phyloP scores from a whole-genome alignment of 164 flowering plant species.

The Berberis thunbergii region DNA sequence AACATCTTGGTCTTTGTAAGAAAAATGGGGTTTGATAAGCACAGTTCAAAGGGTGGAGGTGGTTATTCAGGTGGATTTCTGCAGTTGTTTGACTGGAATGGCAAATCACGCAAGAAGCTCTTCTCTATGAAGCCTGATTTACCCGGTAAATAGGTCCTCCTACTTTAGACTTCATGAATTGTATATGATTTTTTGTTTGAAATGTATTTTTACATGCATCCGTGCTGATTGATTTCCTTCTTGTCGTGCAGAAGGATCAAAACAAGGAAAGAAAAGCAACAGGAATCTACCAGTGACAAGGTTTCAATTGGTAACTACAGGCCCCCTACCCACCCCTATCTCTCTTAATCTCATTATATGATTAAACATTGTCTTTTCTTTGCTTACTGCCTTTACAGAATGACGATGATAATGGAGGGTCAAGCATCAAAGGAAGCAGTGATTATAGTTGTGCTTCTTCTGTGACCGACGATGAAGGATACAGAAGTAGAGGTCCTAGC shows the following conservation, averaged over 20 bases:
- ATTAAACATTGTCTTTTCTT: not conserved
- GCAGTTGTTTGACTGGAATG: conserved; percentile 91
- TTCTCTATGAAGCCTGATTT: conserved; percentile 57
- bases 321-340: not conserved
- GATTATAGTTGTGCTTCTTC: conserved; percentile 88
- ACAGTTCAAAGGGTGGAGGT: conserved; percentile 39
- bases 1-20: not conserved
- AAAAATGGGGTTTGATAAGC: conserved; percentile 55
- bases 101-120: conserved; percentile 78
- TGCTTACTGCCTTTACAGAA: conserved; percentile 26
- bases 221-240: too few species aligned
- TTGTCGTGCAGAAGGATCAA: conserved; percentile 38
- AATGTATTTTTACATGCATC: too few species aligned
- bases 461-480: conserved; percentile 70
- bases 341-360: not conserved
- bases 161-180: too few species aligned
- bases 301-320: conserved; percentile 30
- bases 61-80: conserved; percentile 49
- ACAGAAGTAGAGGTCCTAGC: conserved; percentile 57
- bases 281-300: conserved; percentile 42
- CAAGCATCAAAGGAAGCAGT: conserved; percentile 49
- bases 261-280: conserved; percentile 60
- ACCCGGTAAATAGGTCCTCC: too few species aligned
- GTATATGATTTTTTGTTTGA: too few species aligned
- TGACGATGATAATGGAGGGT: conserved; percentile 49